Conservation (phyloP, 495 filamentous ascomycete genomes). For the Penicillium egyptiacum region DNA sequence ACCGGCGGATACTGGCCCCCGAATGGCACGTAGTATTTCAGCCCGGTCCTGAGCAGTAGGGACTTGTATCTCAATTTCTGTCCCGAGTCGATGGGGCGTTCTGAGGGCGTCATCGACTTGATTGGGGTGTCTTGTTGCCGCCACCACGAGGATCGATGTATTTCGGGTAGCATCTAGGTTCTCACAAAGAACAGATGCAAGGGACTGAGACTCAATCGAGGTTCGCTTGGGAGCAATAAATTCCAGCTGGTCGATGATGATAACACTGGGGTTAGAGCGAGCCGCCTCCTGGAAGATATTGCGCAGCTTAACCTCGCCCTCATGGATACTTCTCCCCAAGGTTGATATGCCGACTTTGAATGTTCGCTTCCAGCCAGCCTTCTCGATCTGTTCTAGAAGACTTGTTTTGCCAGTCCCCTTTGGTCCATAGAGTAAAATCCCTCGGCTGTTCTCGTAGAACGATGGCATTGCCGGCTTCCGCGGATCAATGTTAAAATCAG, state of each 20-base stretch:
- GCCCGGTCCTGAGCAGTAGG: constrained; percentile 70
- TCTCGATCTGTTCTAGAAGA: constrained; percentile 64
- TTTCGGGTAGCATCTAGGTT: constrained; percentile 45
- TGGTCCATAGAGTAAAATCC: constrained; percentile 76
- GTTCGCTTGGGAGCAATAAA: constrained; percentile 64
- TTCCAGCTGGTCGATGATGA: constrained; percentile 83
- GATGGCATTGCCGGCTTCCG: constrained; percentile 40
- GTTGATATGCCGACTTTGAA: constrained; percentile 60
- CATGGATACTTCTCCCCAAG: constrained; percentile 40
- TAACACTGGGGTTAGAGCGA: constrained; percentile 70
- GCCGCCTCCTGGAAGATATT: constrained; percentile 71
- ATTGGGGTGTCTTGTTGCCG: constrained; percentile 68
- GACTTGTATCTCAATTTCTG: constrained; percentile 76
- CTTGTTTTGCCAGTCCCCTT: constrained; percentile 81
- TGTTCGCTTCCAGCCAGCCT: constrained; percentile 67
- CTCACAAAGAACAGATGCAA: constrained; percentile 43
- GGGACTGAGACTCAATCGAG: constrained; percentile 37
- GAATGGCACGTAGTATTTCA: constrained; percentile 64
- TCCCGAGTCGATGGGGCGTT: constrained; percentile 62
- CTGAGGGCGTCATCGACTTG: constrained; percentile 74
- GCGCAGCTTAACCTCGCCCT: constrained; percentile 56
- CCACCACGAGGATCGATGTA: constrained; percentile 64
- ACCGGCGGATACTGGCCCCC: constrained; percentile 31
- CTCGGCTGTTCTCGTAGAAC: constrained; percentile 46
- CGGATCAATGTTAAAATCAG: constrained; percentile 50